Base-by-base conservation (phyloP, 208 protist genomes). In the Naegleria gruberi region DNA sequence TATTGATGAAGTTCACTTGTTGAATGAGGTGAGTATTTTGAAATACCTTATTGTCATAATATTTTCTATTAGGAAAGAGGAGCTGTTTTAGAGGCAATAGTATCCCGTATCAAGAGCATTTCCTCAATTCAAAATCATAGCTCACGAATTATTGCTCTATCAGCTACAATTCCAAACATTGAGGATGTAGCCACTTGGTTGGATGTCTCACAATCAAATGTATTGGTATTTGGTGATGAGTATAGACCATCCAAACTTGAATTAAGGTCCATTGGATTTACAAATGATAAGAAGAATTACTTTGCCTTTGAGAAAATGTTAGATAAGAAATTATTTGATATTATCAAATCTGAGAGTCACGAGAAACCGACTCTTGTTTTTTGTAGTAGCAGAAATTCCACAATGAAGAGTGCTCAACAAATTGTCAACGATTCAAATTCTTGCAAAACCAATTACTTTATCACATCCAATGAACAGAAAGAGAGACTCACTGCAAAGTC, bases 1-100 rank as follows among this genome's bases (percentile, higher is more conserved):
- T 0, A 91, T 98, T 23, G 97, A 98, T 87, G 97, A 98, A 91
- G 94, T 98, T 0, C 97, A 98, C 93, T 95, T 96, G 7, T 93
- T 98, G 4, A 94, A 94, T 90, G 97, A 98, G 87, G 94, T 96
- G 47, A 19, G 51, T 19, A 19, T n/a, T n/a, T n/a, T n/a, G 30
- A 65, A 4, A 23, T 65, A 30, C 30, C 6, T 65, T 65, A 65
- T 65, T 65, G 12, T 3, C 4, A 19, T 10, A 4, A 65, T 19
- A 65, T 1, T 65, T 65, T 19, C 15, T 30, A 23, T 65, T 55
- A 65, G 34, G 81, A 84, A 84, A 93, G 97, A 45, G 97, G 97
- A 6, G 95, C 96, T 26, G 96, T 94, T 4, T 90, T 98, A 42
- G 97, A 98, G 92, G 97, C 96, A 0, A 91, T 98, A 46, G 96